Evolutionary conservation across 2,329 filamentous ascomycete species (phyloP), one percentile per base, ranked within the genome.

Genomic region (Hypoxylon sp.): DNA sequence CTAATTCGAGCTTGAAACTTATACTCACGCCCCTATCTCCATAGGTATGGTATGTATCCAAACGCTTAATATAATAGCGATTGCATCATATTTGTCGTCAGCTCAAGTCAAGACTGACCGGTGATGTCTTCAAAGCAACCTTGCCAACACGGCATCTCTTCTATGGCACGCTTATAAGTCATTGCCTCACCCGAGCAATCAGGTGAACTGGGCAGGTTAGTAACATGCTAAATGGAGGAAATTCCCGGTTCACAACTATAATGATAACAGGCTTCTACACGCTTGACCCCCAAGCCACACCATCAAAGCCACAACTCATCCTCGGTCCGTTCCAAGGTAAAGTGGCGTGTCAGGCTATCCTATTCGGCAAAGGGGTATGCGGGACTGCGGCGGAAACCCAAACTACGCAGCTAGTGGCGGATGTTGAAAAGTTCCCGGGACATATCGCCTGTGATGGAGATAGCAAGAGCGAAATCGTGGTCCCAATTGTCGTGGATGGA

Each of bases 401-500:
- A 49, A 77, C 81, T 66, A 94, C 92, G 10, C 91, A 93, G 80
- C 78, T 94, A 6, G 86, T 91, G 0, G 81, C 83, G 11, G 90
- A 96, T 78, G 92, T 96, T 6, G 90, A 93, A 48, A 76, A 81
- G 57, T 95, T 95, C 75, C 91, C 91, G 0, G 92, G 92, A 1
- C 93, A 95, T 77, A 95, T 96, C 76, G 92, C 93, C 8, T 95
- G 93, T 78, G 93, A 96, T 79, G 87, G 88, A 3, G 90, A 89
- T 64, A 93, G 89, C 75, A 88, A 84, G 81, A 95, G 92, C 77
- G 93, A 96, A 83, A 90, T 96, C 77, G 93, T 96, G 17, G 92
- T 95, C 54, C 93, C 93, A 1, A 86, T 95, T 68, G 71, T 91
- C 4, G 77, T 76, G 4, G 75, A 70, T 10, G 76, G 72, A 69